Percentiles rank a stretch among this genome's conserved stretches.
Evolutionary conservation across 2,329 filamentous ascomycete genomes (phyloP).

Genomic region (Rosellinia necatrix): DNA sequence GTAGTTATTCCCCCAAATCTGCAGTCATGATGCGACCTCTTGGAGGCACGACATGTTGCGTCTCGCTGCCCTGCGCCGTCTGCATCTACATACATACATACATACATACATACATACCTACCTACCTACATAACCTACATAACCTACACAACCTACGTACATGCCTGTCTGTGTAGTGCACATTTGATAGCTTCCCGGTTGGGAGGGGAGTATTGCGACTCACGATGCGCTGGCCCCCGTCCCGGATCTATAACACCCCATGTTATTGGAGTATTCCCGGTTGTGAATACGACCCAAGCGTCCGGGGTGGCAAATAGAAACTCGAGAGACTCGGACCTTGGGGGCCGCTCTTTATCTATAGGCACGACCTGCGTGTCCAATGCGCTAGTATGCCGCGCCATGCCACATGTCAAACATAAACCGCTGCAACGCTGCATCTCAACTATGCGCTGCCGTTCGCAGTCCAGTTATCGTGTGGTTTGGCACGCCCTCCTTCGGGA

Average conservation of each 20-base stretch:
- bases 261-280: constrained; percentile 9
- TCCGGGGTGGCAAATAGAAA: constrained; percentile 29
- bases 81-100: constrained; percentile 8
- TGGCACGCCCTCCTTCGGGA: constrained; percentile 32
- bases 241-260: not conserved
- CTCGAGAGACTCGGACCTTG: not conserved
- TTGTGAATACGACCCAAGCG: constrained; percentile 1
- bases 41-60: constrained; percentile 8
- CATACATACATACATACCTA: too few species aligned
- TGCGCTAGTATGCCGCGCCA: constrained; percentile 33
- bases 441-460: constrained; percentile 29
- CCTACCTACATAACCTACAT: too few species aligned
- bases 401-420: constrained; percentile 28
- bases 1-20: constrained; percentile 1
- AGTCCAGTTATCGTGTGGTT: constrained; percentile 29
- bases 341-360: constrained; percentile 31
- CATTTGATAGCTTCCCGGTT: too few species aligned
- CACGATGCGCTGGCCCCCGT: constrained; percentile 4
- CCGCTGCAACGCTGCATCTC: constrained; percentile 27
- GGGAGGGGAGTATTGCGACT: not conserved
- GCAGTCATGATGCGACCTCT: not conserved
- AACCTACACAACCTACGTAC: too few species aligned
- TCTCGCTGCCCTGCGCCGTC: not conserved
- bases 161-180: too few species aligned
- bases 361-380: constrained; percentile 20